Evolutionary conservation across 495 filamentous ascomycete species (phyloP).

Genomic region (Bombardia bombarda): DNA sequence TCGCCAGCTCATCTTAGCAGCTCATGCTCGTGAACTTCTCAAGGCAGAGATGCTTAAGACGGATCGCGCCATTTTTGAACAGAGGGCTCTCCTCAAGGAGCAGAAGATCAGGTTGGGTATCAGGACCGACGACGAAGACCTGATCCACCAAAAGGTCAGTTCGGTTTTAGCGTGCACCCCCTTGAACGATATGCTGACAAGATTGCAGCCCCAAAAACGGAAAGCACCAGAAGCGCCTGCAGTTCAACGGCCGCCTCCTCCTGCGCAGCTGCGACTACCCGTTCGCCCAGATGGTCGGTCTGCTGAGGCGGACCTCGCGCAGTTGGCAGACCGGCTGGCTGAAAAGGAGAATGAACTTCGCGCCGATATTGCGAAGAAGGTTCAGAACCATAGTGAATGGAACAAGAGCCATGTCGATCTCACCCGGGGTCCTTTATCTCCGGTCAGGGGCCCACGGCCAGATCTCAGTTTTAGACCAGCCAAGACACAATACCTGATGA

Average conservation of each 20-base stretch:
- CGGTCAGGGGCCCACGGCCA: slow-evolving; percentile 58
- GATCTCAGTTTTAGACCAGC: slow-evolving; percentile 55
- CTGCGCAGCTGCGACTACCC: slow-evolving; percentile 52
- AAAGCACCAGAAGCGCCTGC: slow-evolving; percentile 50
- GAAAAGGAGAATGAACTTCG: slow-evolving; percentile 77
- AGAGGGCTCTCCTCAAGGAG: slow-evolving; percentile 71
- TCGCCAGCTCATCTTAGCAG: slow-evolving; percentile 66
- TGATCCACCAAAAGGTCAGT: slow-evolving; percentile 85
- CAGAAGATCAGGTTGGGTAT: slow-evolving; percentile 81
- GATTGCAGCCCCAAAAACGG: slow-evolving; percentile 55
- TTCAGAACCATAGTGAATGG: slow-evolving; percentile 77
- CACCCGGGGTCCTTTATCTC: slow-evolving; percentile 73
- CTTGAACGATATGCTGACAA: slow-evolving; percentile 30
- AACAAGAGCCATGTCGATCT: slow-evolving; percentile 77
- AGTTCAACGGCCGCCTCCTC: slow-evolving; percentile 46
- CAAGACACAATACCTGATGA: slow-evolving; percentile 75
- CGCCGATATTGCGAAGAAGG: slow-evolving; percentile 69
- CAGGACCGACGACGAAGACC: slow-evolving; percentile 89
- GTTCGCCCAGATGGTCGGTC: slow-evolving; percentile 62
- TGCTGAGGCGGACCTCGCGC: slow-evolving; percentile 65
- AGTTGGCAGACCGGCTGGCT: slow-evolving; percentile 64
- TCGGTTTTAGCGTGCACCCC: slow-evolving; percentile 3
- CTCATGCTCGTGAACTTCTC: slow-evolving; percentile 68
- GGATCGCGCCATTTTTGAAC: slow-evolving; percentile 70
- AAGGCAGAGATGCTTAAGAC: slow-evolving; percentile 67